Percentiles rank a stretch among this genome's conserved stretches.
These are phyloP conservation scores for Citrus glauca DNA, from an alignment of 345 rosid species.

Conservation along the genomic window DNA sequence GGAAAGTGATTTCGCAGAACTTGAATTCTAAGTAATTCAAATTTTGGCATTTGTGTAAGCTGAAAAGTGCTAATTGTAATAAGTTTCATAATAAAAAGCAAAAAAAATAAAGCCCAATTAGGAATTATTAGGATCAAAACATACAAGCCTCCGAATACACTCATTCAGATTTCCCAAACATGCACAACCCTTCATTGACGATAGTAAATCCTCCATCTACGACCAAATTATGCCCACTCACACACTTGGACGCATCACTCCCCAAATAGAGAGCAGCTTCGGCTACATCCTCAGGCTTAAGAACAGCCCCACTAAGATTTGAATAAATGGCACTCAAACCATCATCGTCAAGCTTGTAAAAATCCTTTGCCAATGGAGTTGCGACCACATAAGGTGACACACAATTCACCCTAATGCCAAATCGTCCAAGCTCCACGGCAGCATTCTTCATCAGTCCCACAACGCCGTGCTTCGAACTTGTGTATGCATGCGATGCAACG, in stretches of 20 bases:
- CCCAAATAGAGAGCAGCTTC: slow-evolving; percentile 12
- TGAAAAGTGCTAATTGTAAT: too few species aligned
- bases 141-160: neutral
- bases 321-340: neutral
- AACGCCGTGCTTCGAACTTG: neutral
- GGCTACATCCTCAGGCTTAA: slow-evolving; percentile 8
- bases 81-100: too few species aligned
- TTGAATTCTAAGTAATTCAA: too few species aligned
- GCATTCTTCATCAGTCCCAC: slow-evolving; percentile 9
- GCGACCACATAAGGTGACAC: slow-evolving; percentile 8
- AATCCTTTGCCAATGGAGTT: neutral
- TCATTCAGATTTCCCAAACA: neutral
- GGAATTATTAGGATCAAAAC: neutral
- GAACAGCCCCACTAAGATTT: neutral
- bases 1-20: too few species aligned
- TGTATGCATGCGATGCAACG: neutral
- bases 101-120: too few species aligned
- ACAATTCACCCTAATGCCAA: slow-evolving; percentile 22
- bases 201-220: slow-evolving; percentile 12
- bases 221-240: slow-evolving; percentile 11
- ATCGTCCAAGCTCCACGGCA: slow-evolving; percentile 11
- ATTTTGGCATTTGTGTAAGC: too few species aligned
- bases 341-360: neutral
- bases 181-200: neutral
- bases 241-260: slow-evolving; percentile 15